Percentiles rank a stretch among this genome's conserved stretches.
These are phyloP conservation scores for Rhazya stricta DNA, from an alignment of 257 asterid genomes.

Conservation along the genomic window DNA sequence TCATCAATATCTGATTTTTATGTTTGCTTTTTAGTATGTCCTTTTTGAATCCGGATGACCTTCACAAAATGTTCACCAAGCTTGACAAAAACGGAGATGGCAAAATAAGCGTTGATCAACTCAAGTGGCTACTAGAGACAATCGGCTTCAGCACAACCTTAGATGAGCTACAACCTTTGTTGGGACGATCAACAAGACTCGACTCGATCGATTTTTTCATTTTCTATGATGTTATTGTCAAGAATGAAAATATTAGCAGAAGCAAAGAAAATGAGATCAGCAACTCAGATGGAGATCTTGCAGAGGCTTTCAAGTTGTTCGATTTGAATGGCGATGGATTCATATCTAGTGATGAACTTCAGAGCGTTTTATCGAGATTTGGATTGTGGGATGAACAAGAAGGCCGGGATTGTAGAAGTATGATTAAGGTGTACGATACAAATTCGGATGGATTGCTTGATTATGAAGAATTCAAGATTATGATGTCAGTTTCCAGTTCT, in stretches of 20 bases:
- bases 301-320: constrained; percentile 25
- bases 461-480: constrained; percentile 57
- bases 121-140: constrained; percentile 8
- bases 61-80: constrained; percentile 9
- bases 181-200: not conserved
- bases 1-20: not conserved
- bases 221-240: constrained; percentile 14
- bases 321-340: constrained; percentile 36
- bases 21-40: constrained; percentile 4
- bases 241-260: not conserved
- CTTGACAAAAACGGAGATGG: constrained; percentile 16
- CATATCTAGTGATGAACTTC: constrained; percentile 31
- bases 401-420: constrained; percentile 33
- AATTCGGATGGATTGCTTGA: constrained; percentile 61
- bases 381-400: constrained; percentile 29
- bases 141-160: not conserved
- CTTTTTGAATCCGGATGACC: constrained; percentile 1
- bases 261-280: not conserved
- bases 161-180: not conserved
- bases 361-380: constrained; percentile 23
- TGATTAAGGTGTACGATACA: constrained; percentile 41
- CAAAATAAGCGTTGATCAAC: constrained; percentile 3
- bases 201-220: constrained; percentile 5
- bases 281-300: constrained; percentile 16
- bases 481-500: constrained; percentile 37